These are phyloP conservation scores for Penicillium rolfsii DNA, from an alignment of 2,329 filamentous ascomycete genomes.

Conservation along the genomic window DNA sequence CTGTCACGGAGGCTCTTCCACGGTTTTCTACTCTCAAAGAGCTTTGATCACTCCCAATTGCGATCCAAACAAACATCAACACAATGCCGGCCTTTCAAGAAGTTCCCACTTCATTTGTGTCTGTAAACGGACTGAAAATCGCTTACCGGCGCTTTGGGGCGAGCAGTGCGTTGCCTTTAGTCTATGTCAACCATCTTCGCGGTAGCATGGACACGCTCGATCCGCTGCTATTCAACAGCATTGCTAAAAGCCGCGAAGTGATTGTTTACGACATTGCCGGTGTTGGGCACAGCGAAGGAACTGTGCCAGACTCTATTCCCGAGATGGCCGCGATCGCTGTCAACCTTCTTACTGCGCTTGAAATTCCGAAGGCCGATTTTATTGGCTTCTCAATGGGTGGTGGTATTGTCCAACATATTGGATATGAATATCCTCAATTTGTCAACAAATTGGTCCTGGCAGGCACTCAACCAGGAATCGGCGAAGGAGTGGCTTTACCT, in stretches of 20 bases:
- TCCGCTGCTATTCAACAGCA: slow-evolving; percentile 14
- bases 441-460: slow-evolving; percentile 16
- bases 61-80: background rate
- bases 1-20: background rate
- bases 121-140: slow-evolving; percentile 10
- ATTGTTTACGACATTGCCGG: slow-evolving; percentile 12
- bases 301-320: slow-evolving; percentile 9
- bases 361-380: slow-evolving; percentile 11
- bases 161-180: slow-evolving; percentile 9
- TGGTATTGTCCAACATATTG: slow-evolving; percentile 9
- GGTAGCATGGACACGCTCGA: slow-evolving; percentile 15
- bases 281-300: slow-evolving; percentile 13
- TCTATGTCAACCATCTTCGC: slow-evolving; percentile 14
- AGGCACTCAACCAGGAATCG: slow-evolving; percentile 11
- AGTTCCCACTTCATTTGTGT: slow-evolving; percentile 8
- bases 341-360: slow-evolving; percentile 9
- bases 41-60: background rate
- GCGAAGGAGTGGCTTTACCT: slow-evolving; percentile 12
- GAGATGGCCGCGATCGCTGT: slow-evolving; percentile 11
- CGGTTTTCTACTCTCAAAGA: background rate
- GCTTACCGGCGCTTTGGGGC: slow-evolving; percentile 12
- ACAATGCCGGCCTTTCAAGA: slow-evolving; percentile 11
- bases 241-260: slow-evolving; percentile 10
- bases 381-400: slow-evolving; percentile 14
- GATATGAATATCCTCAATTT: slow-evolving; percentile 9